A percentile compares a stretch with the other conserved stretches of the same genome.
Evolutionary conservation across 257 asterid genomes (phyloP).

Genomic region (Solanum clarkiae): DNA sequence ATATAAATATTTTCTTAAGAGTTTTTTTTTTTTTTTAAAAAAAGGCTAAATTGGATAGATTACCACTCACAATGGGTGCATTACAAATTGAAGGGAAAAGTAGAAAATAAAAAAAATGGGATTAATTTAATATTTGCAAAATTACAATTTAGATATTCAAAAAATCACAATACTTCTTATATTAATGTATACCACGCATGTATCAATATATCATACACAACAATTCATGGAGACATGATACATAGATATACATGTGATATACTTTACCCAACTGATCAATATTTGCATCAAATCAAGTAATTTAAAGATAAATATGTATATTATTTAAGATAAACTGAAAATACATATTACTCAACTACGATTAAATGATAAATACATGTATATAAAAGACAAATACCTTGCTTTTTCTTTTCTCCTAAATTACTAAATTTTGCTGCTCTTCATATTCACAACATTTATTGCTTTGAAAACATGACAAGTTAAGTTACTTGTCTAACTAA

Average conservation of each 20-base stretch:
- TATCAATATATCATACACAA: background rate
- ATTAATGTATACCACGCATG: too few relatives aligned
- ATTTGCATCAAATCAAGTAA: background rate
- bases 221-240: background rate
- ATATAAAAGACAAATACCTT: background rate
- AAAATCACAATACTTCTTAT: too few relatives aligned
- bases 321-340: background rate
- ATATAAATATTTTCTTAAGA: too few relatives aligned
- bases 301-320: background rate
- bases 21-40: too few relatives aligned
- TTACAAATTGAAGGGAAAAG: background rate
- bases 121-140: too few relatives aligned
- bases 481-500: background rate
- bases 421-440: too few relatives aligned
- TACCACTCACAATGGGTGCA: background rate
- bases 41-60: too few relatives aligned
- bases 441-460: background rate
- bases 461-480: background rate
- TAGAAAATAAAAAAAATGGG: background rate
- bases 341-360: too few relatives aligned
- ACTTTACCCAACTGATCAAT: background rate
- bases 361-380: background rate
- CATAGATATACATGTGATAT: background rate
- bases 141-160: too few relatives aligned
- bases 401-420: background rate